Conservation (phyloP, 768 basidiomycete genomes). For the Saitozyma podzolica region DNA sequence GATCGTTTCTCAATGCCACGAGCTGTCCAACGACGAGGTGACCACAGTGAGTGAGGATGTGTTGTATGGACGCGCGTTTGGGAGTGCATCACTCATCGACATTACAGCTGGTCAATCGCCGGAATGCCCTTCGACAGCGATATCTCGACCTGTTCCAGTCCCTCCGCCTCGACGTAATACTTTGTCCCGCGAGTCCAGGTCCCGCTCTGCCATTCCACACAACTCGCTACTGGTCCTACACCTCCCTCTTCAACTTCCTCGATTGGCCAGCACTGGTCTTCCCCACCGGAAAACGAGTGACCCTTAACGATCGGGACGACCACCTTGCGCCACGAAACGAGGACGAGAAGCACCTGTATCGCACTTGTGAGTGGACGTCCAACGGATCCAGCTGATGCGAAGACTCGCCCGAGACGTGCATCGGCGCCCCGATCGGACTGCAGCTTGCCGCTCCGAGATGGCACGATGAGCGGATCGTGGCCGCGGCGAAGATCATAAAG, state of each 20-base stretch:
- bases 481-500: constrained; percentile 1
- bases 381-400: too few relatives aligned
- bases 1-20: constrained; percentile 12
- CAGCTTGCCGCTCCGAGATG: constrained; percentile 7
- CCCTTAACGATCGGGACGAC: constrained; percentile 8
- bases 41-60: neutral
- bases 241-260: constrained; percentile 38
- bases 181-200: constrained; percentile 21
- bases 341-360: constrained; percentile 3
- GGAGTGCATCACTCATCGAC: neutral
- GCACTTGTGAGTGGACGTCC: neutral
- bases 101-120: constrained; percentile 12
- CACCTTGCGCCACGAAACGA: neutral
- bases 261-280: constrained; percentile 39
- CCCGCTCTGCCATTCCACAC: constrained; percentile 23
- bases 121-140: constrained; percentile 14
- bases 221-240: constrained; percentile 34
- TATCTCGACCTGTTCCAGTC: constrained; percentile 11
- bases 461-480: constrained; percentile 6
- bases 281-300: constrained; percentile 28
- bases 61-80: constrained; percentile 5
- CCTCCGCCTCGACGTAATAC: constrained; percentile 23
- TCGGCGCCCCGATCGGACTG: constrained; percentile 7
- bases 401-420: constrained; percentile 3
- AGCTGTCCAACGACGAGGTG: constrained; percentile 6